Conservation (phyloP, 164 flowering plant genomes). For the Brasenia schreberi region DNA sequence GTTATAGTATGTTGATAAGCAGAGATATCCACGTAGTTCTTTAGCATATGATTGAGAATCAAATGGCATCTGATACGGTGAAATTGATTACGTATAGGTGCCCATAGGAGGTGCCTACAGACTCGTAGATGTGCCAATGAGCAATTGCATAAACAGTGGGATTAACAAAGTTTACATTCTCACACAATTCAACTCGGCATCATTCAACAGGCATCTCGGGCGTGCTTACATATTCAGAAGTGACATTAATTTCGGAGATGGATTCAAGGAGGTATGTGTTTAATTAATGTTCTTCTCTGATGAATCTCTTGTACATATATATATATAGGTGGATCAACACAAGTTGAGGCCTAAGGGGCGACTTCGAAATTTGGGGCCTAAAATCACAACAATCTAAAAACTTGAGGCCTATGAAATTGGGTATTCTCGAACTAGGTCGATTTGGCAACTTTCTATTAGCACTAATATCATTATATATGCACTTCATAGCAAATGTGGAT, state of each 20-base stretch:
- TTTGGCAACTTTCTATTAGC: no score
- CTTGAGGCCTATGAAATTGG: no score
- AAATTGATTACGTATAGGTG: constrained; percentile 30
- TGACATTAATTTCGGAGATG: constrained; percentile 79
- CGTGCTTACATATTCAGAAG: constrained; percentile 70
- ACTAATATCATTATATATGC: no score
- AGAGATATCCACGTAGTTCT: no score
- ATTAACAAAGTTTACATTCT: constrained; percentile 87
- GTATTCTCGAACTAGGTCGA: no score
- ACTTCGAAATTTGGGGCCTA: no score
- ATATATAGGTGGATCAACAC: no score
- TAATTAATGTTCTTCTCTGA: background rate
- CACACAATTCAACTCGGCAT: constrained; percentile 93
- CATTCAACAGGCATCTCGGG: constrained; percentile 79
- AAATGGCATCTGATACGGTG: background rate
- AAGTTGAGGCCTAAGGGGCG: no score
- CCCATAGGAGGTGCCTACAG: constrained; percentile 95
- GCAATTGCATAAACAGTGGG: constrained; percentile 98
- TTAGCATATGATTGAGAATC: no score
- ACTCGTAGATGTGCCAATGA: constrained; percentile 96
- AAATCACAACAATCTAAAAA: no score
- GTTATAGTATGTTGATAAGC: no score
- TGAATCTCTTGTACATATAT: background rate
- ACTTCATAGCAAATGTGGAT: no score
- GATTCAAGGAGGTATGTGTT: constrained; percentile 66